Conservation (phyloP, 2,329 filamentous ascomycete species). For the Chrysoporthe austroafricana region DNA sequence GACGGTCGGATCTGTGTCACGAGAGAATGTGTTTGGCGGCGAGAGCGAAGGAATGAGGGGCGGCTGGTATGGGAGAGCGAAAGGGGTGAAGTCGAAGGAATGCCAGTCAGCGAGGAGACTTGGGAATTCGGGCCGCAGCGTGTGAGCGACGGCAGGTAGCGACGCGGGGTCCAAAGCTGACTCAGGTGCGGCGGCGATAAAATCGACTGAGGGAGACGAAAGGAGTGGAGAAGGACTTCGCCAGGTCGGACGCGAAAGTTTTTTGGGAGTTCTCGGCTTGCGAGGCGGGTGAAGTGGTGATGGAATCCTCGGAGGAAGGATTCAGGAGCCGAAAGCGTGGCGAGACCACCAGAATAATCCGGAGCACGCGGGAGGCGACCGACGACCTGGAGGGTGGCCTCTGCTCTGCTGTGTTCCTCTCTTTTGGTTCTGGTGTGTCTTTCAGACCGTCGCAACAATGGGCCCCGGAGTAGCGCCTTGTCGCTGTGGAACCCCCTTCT, state of each 20-base stretch:
- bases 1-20: constrained; percentile 3
- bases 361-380: constrained; percentile 7
- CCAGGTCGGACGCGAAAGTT: constrained; percentile 7
- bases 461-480: constrained; percentile 22
- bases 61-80: constrained; percentile 19
- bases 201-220: constrained; percentile 8
- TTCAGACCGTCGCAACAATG: constrained; percentile 22
- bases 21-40: constrained; percentile 14
- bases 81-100: constrained; percentile 28
- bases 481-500: constrained; percentile 22
- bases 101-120: constrained; percentile 23
- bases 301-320: constrained; percentile 11
- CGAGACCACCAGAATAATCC: not conserved
- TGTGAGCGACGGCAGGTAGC: constrained; percentile 22
- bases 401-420: constrained; percentile 16
- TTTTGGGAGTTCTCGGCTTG: constrained; percentile 1
- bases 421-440: constrained; percentile 15
- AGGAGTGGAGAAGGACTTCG: not conserved
- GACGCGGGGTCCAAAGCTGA: constrained; percentile 30
- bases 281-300: constrained; percentile 1
- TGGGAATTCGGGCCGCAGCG: constrained; percentile 17
- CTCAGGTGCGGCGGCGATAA: constrained; percentile 18
- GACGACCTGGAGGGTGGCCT: constrained; percentile 18
- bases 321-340: constrained; percentile 17
- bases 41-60: constrained; percentile 11